phyloP scores from a whole-genome alignment of 2,329 filamentous ascomycete genomes.

The Parafenestella ontariensis region DNA sequence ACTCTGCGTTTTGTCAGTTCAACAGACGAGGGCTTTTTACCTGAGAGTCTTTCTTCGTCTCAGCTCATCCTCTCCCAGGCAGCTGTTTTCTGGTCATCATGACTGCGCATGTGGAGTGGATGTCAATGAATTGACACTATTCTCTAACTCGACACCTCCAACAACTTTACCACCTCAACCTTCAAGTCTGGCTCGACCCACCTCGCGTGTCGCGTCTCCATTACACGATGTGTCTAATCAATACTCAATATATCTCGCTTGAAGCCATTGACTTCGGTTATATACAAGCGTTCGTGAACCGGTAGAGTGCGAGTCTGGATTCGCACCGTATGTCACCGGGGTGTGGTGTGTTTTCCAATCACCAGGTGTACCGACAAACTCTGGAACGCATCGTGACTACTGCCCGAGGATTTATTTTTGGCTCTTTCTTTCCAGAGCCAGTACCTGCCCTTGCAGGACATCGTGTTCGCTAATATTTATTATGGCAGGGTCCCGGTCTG shows the following conservation, averaged over 20 bases:
- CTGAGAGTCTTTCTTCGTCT: neutral
- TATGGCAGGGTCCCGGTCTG: constrained; percentile 28
- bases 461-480: constrained; percentile 37
- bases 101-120: neutral
- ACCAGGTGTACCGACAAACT: constrained; percentile 17
- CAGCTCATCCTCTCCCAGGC: neutral
- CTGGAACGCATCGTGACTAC: constrained; percentile 18
- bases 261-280: constrained; percentile 25
- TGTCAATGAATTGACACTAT: constrained; percentile 1
- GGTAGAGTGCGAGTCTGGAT: constrained; percentile 34
- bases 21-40: neutral
- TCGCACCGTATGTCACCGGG: constrained; percentile 19
- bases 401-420: constrained; percentile 40
- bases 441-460: constrained; percentile 38
- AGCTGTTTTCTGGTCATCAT: neutral
- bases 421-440: constrained; percentile 22
- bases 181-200: constrained; percentile 23
- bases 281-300: constrained; percentile 23
- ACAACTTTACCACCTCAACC: constrained; percentile 2
- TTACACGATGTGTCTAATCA: constrained; percentile 41
- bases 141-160: neutral
- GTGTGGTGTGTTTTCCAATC: constrained; percentile 10
- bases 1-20: neutral
- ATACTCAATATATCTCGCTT: constrained; percentile 40
- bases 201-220: constrained; percentile 20